Evolutionary conservation across 305 asterid species (phyloP).

Genomic region (Solanum hybrid): DNA sequence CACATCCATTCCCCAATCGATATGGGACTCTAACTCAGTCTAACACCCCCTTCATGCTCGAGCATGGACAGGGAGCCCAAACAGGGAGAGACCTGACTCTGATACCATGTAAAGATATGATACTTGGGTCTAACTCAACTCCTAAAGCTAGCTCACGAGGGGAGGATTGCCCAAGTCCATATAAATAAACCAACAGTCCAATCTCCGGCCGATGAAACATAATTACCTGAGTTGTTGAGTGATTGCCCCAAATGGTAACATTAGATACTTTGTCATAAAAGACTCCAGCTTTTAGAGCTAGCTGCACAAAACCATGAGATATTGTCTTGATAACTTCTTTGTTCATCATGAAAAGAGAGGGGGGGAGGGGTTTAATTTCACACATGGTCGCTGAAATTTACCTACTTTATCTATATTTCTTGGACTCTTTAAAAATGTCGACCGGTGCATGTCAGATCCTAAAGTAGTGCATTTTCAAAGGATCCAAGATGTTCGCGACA

Average conservation of each 20-base stretch:
- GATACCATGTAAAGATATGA: not conserved
- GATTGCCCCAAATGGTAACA: conserved; percentile 98
- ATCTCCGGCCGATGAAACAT: not conserved
- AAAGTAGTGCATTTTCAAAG: not conserved
- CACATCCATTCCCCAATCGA: not conserved
- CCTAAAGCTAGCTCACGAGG: not conserved
- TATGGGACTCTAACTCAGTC: not conserved
- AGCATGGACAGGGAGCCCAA: not conserved
- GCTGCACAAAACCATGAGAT: conserved; percentile 33
- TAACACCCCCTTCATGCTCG: not conserved
- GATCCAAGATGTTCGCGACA: accelerated
- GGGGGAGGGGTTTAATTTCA: not conserved
- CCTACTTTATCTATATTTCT: not conserved
- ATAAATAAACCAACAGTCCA: not conserved
- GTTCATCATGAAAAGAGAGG: not conserved
- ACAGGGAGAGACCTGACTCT: not conserved
- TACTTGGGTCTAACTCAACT: not conserved
- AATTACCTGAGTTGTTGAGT: conserved; percentile 93
- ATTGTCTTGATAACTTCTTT: not conserved
- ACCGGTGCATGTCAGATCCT: not conserved
- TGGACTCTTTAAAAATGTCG: not conserved
- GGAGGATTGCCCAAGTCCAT: not conserved
- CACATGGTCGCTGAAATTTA: not conserved
- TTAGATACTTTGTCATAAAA: conserved; percentile 91
- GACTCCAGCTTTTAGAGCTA: conserved; percentile 93